phyloP scores from a whole-genome alignment of 345 rosid species.

The Eucalyptus curtisii region DNA sequence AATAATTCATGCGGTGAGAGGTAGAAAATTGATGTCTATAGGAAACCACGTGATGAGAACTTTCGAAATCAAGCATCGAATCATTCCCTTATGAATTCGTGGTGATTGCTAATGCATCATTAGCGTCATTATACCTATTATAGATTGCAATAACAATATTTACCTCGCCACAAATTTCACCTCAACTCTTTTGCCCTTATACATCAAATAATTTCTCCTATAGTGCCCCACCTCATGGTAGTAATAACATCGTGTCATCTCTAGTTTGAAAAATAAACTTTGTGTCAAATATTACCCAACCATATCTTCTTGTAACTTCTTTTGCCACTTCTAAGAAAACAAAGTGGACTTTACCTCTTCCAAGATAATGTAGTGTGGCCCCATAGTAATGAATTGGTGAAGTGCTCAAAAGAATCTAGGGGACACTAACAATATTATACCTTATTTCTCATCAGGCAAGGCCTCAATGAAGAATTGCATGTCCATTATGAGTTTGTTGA shows the following conservation, averaged over 20 bases:
- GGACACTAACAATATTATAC: background rate
- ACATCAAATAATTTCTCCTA: background rate
- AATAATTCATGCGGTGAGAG: background rate
- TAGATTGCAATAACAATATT: background rate
- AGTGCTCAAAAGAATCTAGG: background rate
- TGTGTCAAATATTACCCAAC: background rate
- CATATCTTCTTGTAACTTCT: background rate
- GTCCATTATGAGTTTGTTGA: background rate
- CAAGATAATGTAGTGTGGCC: background rate
- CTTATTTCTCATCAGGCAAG: background rate
- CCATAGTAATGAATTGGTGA: background rate
- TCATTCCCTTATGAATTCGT: background rate
- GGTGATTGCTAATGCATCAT: background rate
- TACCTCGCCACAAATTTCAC: background rate
- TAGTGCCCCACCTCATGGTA: background rate
- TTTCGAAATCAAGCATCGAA: background rate
- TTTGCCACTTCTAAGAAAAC: background rate
- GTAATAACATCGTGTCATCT: accelerated
- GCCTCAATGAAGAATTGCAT: background rate
- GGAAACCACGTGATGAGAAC: background rate
- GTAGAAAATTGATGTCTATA: background rate
- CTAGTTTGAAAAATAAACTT: background rate
- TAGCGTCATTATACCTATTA: background rate
- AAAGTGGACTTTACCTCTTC: background rate
- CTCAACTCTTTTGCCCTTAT: background rate